Evolutionary conservation across 768 basidiomycete species (phyloP).

Genomic region (Favolaschia claudopus): DNA sequence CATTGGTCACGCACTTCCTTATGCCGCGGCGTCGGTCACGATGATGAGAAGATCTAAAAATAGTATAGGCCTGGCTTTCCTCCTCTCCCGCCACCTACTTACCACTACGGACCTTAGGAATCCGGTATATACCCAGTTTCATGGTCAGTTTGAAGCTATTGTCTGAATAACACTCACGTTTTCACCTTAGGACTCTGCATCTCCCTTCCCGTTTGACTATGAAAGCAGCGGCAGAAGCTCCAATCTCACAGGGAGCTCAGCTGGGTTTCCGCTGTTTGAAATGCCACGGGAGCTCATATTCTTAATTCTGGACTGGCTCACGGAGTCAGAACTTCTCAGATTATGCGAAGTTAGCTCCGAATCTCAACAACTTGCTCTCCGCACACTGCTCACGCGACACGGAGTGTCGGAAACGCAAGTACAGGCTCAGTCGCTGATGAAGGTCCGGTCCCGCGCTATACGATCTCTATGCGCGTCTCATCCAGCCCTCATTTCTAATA

Average conservation of each 20-base stretch:
- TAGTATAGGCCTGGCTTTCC: too few species aligned
- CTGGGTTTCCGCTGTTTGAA: not conserved
- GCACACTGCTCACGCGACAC: slow-evolving; percentile 7
- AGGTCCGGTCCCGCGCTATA: slow-evolving; percentile 5
- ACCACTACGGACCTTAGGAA: too few species aligned
- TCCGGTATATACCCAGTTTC: too few species aligned
- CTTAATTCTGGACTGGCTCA: not conserved
- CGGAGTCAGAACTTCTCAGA: slow-evolving; percentile 7
- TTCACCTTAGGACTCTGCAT: too few species aligned
- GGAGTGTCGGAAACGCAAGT: slow-evolving; percentile 2
- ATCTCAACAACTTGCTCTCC: slow-evolving; percentile 5
- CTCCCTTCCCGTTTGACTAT: too few species aligned
- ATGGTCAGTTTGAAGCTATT: too few species aligned
- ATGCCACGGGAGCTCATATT: slow-evolving; percentile 11
- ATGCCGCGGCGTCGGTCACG: too few species aligned
- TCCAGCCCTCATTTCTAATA: slow-evolving; percentile 1
- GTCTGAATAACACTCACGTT: too few species aligned
- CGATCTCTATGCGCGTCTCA: not conserved
- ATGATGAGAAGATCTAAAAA: too few species aligned
- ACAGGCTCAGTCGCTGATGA: slow-evolving; percentile 3
- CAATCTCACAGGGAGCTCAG: not conserved
- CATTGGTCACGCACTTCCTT: too few species aligned
- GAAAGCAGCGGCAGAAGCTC: too few species aligned
- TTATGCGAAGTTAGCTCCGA: slow-evolving; percentile 12
- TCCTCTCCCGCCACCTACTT: too few species aligned